These are phyloP conservation scores for Paxillus involutus DNA, from an alignment of 768 basidiomycete species.

Conservation along the genomic window DNA sequence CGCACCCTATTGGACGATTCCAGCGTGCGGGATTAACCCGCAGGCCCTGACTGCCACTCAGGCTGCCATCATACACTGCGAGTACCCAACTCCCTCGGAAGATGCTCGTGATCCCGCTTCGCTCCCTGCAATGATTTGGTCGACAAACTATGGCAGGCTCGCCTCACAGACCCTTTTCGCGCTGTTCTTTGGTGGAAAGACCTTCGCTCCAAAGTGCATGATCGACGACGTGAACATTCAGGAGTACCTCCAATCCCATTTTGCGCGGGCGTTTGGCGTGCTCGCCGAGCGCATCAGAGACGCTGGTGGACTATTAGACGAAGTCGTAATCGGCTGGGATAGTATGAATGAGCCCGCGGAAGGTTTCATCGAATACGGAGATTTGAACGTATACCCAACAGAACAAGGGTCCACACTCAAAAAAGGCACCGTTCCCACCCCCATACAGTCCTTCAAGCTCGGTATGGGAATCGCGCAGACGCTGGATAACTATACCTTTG, in stretches of 20 bases:
- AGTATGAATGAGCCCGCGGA: conserved; percentile 93
- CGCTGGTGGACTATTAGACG: conserved; percentile 77
- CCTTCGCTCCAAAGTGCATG: conserved; percentile 87
- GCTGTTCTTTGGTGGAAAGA: conserved; percentile 88
- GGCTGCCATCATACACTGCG: conserved; percentile 83
- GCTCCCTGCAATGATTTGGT: conserved; percentile 95
- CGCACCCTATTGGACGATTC: conserved; percentile 91
- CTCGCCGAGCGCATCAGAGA: conserved; percentile 76
- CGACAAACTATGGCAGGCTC: conserved; percentile 91
- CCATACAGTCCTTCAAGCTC: conserved; percentile 78
- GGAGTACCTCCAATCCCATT: conserved; percentile 80
- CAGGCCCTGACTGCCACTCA: conserved; percentile 82
- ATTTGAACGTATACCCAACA: conserved; percentile 64
- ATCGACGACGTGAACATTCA: conserved; percentile 93
- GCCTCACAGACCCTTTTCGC: conserved; percentile 89
- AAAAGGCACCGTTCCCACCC: conserved; percentile 86
- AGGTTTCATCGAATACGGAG: conserved; percentile 65
- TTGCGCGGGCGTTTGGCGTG: conserved; percentile 68
- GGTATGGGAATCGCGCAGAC: conserved; percentile 87
- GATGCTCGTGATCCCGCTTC: conserved; percentile 63
- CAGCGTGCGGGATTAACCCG: conserved; percentile 89
- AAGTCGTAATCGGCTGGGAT: conserved; percentile 96
- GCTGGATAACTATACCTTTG: conserved; percentile 82
- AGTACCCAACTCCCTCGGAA: conserved; percentile 62
- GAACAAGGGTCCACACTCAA: conserved; percentile 73